phyloP scores from a whole-genome alignment of 2,329 filamentous ascomycete genomes.

The Clathrospora elynae region DNA sequence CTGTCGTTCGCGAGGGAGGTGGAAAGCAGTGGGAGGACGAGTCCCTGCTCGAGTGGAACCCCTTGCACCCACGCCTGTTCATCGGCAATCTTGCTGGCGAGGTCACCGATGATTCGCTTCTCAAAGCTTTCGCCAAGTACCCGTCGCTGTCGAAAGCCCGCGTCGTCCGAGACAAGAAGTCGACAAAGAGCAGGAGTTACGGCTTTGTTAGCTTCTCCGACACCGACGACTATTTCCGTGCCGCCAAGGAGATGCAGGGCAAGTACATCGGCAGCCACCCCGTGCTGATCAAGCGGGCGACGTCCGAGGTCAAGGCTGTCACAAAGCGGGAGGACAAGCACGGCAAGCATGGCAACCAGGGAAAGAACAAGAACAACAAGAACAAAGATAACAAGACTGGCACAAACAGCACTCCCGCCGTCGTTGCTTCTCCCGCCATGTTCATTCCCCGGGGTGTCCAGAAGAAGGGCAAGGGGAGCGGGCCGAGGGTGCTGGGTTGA shows the following conservation, averaged over 20 bases:
- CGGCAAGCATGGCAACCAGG: constrained; percentile 39
- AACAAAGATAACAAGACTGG: constrained; percentile 34
- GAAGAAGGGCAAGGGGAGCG: constrained; percentile 41
- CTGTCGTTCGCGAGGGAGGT: constrained; percentile 84
- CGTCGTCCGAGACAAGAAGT: constrained; percentile 93
- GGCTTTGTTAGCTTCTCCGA: constrained; percentile 96
- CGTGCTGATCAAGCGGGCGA: constrained; percentile 82
- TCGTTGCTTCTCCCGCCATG: constrained; percentile 24
- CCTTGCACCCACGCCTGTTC: constrained; percentile 89
- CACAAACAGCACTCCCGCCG: constrained; percentile 15
- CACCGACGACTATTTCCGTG: constrained; percentile 94
- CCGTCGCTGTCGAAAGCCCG: constrained; percentile 87
- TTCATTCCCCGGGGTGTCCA: constrained; percentile 38
- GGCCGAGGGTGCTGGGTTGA: constrained; percentile 39
- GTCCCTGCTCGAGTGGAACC: constrained; percentile 92
- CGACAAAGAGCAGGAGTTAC: constrained; percentile 93
- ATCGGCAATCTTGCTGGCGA: constrained; percentile 96
- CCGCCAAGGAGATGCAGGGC: constrained; percentile 96
- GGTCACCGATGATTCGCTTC: constrained; percentile 91
- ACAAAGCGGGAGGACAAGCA: constrained; percentile 57
- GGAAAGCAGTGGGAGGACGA: constrained; percentile 92
- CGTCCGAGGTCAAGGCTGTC: constrained; percentile 84
- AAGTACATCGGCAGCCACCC: constrained; percentile 99
- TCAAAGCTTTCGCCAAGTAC: constrained; percentile 92
- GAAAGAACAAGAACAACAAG: constrained; percentile 58